A percentile compares a stretch with the other conserved stretches of the same genome.
Evolutionary conservation across 164 flowering plant genomes (phyloP).

Genomic region (Santalum album): DNA sequence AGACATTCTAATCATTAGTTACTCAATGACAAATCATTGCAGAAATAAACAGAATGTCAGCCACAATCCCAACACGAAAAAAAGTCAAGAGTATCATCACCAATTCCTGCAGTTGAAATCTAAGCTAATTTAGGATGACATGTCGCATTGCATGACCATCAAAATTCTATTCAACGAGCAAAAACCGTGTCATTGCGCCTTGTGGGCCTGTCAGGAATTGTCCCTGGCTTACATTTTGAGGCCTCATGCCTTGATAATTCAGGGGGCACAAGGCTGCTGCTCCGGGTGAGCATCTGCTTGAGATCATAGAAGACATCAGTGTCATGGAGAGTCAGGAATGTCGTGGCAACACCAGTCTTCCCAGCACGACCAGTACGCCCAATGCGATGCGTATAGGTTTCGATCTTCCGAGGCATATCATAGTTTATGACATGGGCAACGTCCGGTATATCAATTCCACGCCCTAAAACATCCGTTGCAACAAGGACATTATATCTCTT

Average conservation of each 20-base stretch:
- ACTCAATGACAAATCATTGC: too few relatives aligned
- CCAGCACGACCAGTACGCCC: constrained; percentile 97
- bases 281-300: constrained; percentile 85
- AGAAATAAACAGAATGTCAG: too few relatives aligned
- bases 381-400: constrained; percentile 83
- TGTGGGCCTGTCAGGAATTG: constrained; percentile 79
- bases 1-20: too few relatives aligned
- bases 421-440: constrained; percentile 82
- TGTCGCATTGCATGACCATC: too few relatives aligned
- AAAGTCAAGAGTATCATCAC: too few relatives aligned
- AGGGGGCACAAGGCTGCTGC: constrained; percentile 83
- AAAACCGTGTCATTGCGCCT: constrained; percentile 79
- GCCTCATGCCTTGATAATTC: constrained; percentile 86
- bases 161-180: constrained; percentile 46
- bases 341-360: constrained; percentile 84
- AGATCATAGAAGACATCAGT: constrained; percentile 87
- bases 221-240: constrained; percentile 85
- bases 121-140: too few relatives aligned
- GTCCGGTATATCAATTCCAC: constrained; percentile 94
- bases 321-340: constrained; percentile 77
- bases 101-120: too few relatives aligned
- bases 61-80: too few relatives aligned
- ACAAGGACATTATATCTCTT: constrained; percentile 87
- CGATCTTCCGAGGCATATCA: constrained; percentile 81
- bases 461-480: constrained; percentile 92